Conservation (phyloP, 805 yeast genomes). For the Suhomyces prunicola region DNA sequence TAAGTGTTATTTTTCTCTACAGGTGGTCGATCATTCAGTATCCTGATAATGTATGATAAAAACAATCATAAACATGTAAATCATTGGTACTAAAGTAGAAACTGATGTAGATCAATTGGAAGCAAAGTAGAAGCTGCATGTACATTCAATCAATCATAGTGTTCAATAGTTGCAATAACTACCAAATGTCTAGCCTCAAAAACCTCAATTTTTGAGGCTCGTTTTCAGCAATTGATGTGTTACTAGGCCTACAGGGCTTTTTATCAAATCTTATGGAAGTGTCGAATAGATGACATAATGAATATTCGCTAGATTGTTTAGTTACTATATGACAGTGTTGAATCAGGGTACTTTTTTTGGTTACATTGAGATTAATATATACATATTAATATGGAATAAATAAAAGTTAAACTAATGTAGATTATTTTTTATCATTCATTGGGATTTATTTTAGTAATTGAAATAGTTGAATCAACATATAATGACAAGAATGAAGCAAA, state of each 20-base stretch:
- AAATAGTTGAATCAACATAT: neutral
- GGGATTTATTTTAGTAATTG: neutral
- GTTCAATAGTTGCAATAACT: too few species aligned
- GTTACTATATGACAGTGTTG: too few species aligned
- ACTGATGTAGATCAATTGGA: too few species aligned
- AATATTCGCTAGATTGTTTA: too few species aligned
- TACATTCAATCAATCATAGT: too few species aligned
- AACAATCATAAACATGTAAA: neutral
- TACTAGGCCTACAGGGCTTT: neutral
- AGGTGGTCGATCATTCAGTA: slow-evolving; percentile 10
- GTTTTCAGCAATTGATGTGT: neutral
- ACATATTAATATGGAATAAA: slow-evolving; percentile 2
- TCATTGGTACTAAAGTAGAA: neutral
- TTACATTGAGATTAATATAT: slow-evolving; percentile 1
- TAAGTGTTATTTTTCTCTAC: slow-evolving; percentile 9
- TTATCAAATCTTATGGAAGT: too few species aligned
- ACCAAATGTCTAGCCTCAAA: too few species aligned
- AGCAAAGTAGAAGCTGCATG: too few species aligned
- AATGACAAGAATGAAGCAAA: slow-evolving; percentile 2
- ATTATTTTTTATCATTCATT: neutral
- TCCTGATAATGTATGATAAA: neutral
- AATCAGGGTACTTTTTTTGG: too few species aligned
- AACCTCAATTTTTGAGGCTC: too few species aligned
- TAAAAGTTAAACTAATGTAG: neutral
- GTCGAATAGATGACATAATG: too few species aligned